A percentile compares a stretch with the other conserved stretches of the same genome.
These are phyloP conservation scores for Trematosphaeria pertusa DNA, from an alignment of 2,329 filamentous ascomycete genomes.

Conservation along the genomic window DNA sequence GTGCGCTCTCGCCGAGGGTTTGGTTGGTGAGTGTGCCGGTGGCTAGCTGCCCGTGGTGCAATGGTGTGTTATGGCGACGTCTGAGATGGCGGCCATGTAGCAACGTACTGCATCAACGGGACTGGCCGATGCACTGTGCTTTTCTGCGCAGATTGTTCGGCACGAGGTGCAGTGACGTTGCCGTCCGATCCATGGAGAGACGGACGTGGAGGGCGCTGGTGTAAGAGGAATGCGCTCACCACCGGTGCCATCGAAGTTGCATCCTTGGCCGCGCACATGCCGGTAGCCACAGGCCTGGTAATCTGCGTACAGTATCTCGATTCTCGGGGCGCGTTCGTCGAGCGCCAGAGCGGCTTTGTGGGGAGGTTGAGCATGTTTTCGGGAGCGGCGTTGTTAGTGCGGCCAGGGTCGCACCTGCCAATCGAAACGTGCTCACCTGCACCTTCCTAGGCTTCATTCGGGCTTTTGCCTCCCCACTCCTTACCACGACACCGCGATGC, in stretches of 20 bases:
- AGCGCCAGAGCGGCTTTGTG: too few relatives aligned
- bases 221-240: slow-evolving; percentile 14
- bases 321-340: too few relatives aligned
- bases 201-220: slow-evolving; percentile 1
- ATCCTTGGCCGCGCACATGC: slow-evolving; percentile 2
- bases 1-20: slow-evolving; percentile 6
- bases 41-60: not conserved
- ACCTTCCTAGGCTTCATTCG: too few relatives aligned
- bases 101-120: too few relatives aligned
- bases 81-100: not conserved
- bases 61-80: not conserved
- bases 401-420: too few relatives aligned
- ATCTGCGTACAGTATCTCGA: too few relatives aligned
- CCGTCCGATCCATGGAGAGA: slow-evolving; percentile 3
- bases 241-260: slow-evolving; percentile 1
- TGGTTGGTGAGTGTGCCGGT: slow-evolving; percentile 16
- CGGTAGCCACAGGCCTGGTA: slow-evolving; percentile 5
- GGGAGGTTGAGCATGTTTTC: too few relatives aligned
- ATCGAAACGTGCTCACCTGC: too few relatives aligned
- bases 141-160: not conserved
- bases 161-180: not conserved
- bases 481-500: too few relatives aligned
- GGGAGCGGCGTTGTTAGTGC: too few relatives aligned
- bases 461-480: too few relatives aligned
- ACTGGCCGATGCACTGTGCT: not conserved